These are phyloP conservation scores for Fusarium agapanthi DNA, from an alignment of 2,329 filamentous ascomycete genomes.

Conservation along the genomic window DNA sequence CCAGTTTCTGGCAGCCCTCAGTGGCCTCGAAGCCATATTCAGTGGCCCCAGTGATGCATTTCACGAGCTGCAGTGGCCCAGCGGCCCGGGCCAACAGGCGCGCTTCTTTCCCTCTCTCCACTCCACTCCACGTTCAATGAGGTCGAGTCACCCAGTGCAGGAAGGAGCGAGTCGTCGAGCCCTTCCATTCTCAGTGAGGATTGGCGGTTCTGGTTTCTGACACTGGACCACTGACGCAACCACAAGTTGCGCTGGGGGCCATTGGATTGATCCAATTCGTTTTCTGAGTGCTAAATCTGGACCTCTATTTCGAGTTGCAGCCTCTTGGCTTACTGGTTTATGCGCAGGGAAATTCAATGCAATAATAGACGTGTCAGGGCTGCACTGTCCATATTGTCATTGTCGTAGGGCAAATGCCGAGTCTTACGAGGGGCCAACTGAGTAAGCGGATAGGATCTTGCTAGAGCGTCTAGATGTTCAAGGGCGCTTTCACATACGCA, in stretches of 20 bases:
- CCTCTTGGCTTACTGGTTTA: constrained; percentile 9
- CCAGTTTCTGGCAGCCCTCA: constrained; percentile 32
- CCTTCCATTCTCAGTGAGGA: constrained; percentile 20
- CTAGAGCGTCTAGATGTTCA: constrained; percentile 10
- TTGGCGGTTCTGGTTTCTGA: constrained; percentile 14
- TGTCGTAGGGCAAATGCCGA: constrained; percentile 13
- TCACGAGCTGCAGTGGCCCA: constrained; percentile 35
- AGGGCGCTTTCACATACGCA: constrained; percentile 17
- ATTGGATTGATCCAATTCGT: background rate
- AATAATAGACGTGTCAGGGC: constrained; percentile 4
- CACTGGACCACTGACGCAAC: constrained; percentile 32
- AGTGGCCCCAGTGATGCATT: constrained; percentile 35
- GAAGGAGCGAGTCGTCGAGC: constrained; percentile 23
- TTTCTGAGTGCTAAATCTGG: constrained; percentile 15
- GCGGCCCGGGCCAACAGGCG: constrained; percentile 22
- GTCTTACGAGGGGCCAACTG: constrained; percentile 12
- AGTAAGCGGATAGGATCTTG: background rate
- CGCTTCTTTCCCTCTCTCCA: background rate
- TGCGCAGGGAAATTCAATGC: constrained; percentile 16
- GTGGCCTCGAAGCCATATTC: constrained; percentile 19
- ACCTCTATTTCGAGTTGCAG: constrained; percentile 1
- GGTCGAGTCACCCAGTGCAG: constrained; percentile 24
- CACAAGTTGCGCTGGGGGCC: constrained; percentile 2
- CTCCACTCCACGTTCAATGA: background rate
- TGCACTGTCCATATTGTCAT: constrained; percentile 13